Conservation (phyloP, 139 green algal genomes). For the Protoeuglena noctilucae region DNA sequence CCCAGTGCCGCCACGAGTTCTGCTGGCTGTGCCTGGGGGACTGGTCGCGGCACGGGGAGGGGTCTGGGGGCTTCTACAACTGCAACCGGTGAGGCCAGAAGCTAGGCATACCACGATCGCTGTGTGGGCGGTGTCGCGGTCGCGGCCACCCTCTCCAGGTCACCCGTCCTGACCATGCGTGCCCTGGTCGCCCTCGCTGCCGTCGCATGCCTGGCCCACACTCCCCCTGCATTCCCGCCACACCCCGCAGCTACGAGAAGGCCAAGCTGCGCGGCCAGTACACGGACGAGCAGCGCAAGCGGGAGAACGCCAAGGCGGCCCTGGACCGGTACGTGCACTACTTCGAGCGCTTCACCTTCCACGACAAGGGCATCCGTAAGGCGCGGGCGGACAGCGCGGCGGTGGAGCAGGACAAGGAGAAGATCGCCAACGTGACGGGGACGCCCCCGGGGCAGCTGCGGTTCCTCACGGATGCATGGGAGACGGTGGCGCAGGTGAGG, state of each 20-base stretch:
- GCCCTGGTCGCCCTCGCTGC: neutral
- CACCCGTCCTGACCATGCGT: neutral
- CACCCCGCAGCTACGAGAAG: conserved; percentile 64
- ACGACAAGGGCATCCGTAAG: conserved; percentile 8
- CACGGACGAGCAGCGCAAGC: conserved; percentile 57
- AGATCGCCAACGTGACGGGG: conserved; percentile 49
- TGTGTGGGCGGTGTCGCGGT: neutral
- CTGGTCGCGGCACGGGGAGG: conserved; percentile 86
- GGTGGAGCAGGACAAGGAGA: conserved; percentile 17
- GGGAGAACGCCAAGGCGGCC: conserved; percentile 64
- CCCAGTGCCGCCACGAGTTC: conserved; percentile 45
- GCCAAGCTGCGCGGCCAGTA: conserved; percentile 62
- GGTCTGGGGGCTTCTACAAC: conserved; percentile 88
- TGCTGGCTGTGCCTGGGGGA: conserved; percentile 57
- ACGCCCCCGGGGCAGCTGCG: conserved; percentile 74
- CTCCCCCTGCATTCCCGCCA: neutral
- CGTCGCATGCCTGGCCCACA: too few relatives aligned
- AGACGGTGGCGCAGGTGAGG: conserved; percentile 25
- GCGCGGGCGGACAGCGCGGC: conserved; percentile 4
- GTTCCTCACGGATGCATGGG: conserved; percentile 75
- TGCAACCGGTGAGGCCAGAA: conserved; percentile 63
- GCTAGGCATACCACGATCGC: neutral
- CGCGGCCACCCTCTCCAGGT: neutral
- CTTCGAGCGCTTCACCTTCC: conserved; percentile 37
- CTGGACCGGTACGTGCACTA: conserved; percentile 83